phyloP scores from a whole-genome alignment of 2,329 filamentous ascomycete genomes.

The Rhexocercosporidium sp. region DNA sequence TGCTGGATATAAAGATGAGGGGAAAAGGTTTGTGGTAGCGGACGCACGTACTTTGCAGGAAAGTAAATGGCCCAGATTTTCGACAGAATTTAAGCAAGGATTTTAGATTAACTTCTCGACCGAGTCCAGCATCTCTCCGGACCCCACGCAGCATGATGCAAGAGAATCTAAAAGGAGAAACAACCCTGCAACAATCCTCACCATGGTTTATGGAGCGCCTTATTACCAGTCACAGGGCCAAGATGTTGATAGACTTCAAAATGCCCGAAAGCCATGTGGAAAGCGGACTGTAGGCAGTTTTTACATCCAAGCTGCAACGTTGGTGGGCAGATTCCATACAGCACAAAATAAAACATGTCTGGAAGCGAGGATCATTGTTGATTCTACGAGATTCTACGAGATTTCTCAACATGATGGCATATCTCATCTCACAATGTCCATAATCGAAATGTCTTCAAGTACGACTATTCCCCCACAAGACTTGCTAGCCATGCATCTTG shows the following conservation, averaged over 20 bases:
- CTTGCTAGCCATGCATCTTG: neutral
- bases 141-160: neutral
- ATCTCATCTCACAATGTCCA: too few species aligned
- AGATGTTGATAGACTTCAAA: neutral
- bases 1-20: neutral
- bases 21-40: neutral
- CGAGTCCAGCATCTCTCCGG: neutral
- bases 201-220: neutral
- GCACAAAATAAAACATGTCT: too few species aligned
- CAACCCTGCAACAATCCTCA: neutral
- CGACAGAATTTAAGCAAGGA: neutral
- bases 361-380: too few species aligned
- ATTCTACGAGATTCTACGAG: too few species aligned
- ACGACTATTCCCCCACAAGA: neutral
- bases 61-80: neutral
- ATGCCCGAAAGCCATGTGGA: neutral
- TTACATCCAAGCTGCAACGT: neutral
- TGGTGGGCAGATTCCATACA: neutral
- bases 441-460: too few species aligned
- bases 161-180: neutral
- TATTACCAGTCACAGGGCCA: neutral
- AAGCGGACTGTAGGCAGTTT: neutral
- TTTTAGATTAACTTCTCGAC: neutral
- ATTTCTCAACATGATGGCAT: too few species aligned
- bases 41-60: neutral